These are phyloP conservation scores for Xylaria flabelliformis DNA, from an alignment of 495 filamentous ascomycete genomes.

Conservation along the genomic window DNA sequence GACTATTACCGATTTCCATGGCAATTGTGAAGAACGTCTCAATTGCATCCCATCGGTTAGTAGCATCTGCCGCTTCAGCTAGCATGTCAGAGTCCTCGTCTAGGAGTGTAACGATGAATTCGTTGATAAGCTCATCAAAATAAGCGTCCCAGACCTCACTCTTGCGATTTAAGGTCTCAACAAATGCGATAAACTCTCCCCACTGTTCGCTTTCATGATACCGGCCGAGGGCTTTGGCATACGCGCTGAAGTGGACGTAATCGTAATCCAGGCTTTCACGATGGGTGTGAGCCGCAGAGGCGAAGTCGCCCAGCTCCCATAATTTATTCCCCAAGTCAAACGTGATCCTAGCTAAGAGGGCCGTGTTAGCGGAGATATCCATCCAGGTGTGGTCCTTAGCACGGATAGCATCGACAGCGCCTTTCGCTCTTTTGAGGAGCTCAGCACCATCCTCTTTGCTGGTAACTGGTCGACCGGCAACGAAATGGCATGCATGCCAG, in stretches of 20 bases:
- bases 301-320: constrained; percentile 43
- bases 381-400: constrained; percentile 34
- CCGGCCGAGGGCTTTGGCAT: constrained; percentile 35
- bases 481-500: constrained; percentile 47
- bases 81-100: constrained; percentile 29
- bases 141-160: constrained; percentile 35
- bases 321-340: constrained; percentile 46
- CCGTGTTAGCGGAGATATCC: constrained; percentile 28
- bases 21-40: constrained; percentile 42
- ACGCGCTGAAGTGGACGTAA: constrained; percentile 40
- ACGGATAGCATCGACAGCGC: constrained; percentile 33
- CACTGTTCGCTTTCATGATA: constrained; percentile 39
- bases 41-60: constrained; percentile 37
- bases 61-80: constrained; percentile 34
- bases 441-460: constrained; percentile 40
- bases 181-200: constrained; percentile 41
- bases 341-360: constrained; percentile 39
- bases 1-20: constrained; percentile 37
- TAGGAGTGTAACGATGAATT: constrained; percentile 32
- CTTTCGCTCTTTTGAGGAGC: constrained; percentile 39
- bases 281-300: constrained; percentile 34
- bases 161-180: constrained; percentile 39
- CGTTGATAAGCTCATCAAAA: constrained; percentile 39
- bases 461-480: constrained; percentile 36
- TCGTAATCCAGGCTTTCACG: constrained; percentile 36